These are phyloP conservation scores for Zygosaccharomyces bailii DNA, from an alignment of 805 yeast species.

Conservation along the genomic window DNA sequence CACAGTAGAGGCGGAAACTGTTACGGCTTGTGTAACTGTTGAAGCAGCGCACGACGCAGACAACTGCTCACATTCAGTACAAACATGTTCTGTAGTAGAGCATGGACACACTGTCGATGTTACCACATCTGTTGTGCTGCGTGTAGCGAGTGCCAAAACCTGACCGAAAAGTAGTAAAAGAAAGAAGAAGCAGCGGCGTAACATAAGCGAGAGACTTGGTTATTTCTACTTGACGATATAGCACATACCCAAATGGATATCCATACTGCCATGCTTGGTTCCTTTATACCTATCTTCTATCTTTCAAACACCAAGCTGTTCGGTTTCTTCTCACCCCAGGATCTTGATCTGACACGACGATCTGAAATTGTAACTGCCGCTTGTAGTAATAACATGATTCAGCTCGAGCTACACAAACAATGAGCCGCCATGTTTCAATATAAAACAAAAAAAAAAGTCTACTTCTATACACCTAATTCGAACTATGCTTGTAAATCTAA, in stretches of 20 bases:
- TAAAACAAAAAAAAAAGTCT: background rate
- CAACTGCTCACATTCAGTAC: constrained; percentile 2
- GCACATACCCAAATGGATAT: background rate
- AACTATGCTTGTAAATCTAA: background rate
- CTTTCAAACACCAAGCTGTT: background rate
- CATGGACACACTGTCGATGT: constrained; percentile 1
- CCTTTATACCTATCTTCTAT: background rate
- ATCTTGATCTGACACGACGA: background rate
- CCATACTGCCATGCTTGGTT: background rate
- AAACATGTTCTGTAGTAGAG: background rate
- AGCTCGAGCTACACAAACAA: background rate
- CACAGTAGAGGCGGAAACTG: background rate
- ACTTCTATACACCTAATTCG: background rate
- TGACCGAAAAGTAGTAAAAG: background rate
- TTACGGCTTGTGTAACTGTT: constrained; percentile 3
- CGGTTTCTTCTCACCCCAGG: background rate
- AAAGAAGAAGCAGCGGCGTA: background rate
- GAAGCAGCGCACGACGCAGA: background rate
- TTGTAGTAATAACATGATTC: constrained; percentile 1
- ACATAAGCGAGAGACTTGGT: background rate
- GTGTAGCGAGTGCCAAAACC: background rate
- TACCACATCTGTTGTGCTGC: background rate
- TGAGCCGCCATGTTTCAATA: constrained; percentile 1
- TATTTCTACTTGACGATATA: background rate
- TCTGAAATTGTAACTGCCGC: background rate